phyloP scores from a whole-genome alignment of 2,329 filamentous ascomycete species.

The Nigrospora osmanthi region DNA sequence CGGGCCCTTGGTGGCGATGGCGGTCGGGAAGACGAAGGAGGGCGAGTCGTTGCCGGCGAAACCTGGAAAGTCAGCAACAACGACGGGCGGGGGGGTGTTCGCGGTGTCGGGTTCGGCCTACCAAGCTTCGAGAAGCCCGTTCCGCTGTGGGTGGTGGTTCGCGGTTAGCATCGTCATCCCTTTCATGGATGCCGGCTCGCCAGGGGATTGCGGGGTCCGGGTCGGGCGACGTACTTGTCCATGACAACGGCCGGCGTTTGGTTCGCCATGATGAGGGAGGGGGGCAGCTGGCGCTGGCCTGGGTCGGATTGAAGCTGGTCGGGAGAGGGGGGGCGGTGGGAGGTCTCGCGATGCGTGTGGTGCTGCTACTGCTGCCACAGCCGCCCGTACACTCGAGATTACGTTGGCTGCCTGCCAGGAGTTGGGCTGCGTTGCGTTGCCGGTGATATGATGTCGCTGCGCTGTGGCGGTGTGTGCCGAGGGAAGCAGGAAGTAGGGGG shows the following conservation, averaged over 20 bases:
- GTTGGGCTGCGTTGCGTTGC: no score
- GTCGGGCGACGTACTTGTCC: slow-evolving; percentile 83
- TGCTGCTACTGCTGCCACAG: no score
- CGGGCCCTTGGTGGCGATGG: slow-evolving; percentile 88
- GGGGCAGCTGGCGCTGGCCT: slow-evolving; percentile 9
- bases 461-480: no score
- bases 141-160: slow-evolving; percentile 57
- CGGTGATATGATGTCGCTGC: no score
- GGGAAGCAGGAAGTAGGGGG: no score
- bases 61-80: slow-evolving; percentile 42
- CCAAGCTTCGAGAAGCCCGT: slow-evolving; percentile 99
- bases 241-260: slow-evolving; percentile 99
- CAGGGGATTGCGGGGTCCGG: slow-evolving; percentile 11
- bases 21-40: slow-evolving; percentile 97
- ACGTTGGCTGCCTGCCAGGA: no score
- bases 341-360: no score
- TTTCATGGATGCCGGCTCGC: slow-evolving; percentile 8
- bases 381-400: no score
- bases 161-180: slow-evolving; percentile 28
- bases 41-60: slow-evolving; percentile 99
- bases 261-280: slow-evolving; percentile 66
- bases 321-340: no score
- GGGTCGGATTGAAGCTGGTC: not conserved
- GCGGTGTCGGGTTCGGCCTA: slow-evolving; percentile 33
- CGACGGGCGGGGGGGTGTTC: not conserved